Evolutionary conservation across 441 rosid genomes (phyloP).

Genomic region (Rhodomyrtus psidioides): DNA sequence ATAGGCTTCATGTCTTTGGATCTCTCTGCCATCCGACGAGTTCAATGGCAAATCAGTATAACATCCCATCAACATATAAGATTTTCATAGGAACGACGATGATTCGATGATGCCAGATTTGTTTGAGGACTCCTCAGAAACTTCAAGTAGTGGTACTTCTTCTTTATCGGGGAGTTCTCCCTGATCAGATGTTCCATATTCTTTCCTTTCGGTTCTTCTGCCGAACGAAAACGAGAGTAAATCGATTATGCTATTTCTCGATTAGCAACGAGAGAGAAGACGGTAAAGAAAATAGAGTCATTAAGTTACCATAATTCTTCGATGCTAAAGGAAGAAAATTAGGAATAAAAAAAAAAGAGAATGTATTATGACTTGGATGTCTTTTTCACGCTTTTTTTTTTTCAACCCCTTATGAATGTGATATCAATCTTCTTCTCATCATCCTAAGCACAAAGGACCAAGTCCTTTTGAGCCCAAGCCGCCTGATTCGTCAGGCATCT

Average conservation of each 20-base stretch:
- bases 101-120: neutral
- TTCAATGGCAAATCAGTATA: neutral
- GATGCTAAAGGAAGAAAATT: too few relatives aligned
- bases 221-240: neutral
- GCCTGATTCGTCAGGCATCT: too few relatives aligned
- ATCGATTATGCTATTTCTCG: neutral
- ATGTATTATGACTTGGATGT: neutral
- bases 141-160: neutral
- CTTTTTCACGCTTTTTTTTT: neutral
- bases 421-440: too few relatives aligned
- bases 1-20: neutral
- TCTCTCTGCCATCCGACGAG: neutral
- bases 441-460: too few relatives aligned
- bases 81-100: neutral
- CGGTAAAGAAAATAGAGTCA: too few relatives aligned
- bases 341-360: too few relatives aligned
- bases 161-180: too few relatives aligned
- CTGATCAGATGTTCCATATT: neutral
- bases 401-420: too few relatives aligned
- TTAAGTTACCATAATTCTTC: too few relatives aligned
- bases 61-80: neutral
- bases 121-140: neutral
- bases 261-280: too few relatives aligned
- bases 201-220: neutral
- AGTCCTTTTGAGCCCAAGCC: too few relatives aligned